These are phyloP conservation scores for Hypoxylon crocopeplum DNA, from an alignment of 495 filamentous ascomycete species.

Conservation along the genomic window DNA sequence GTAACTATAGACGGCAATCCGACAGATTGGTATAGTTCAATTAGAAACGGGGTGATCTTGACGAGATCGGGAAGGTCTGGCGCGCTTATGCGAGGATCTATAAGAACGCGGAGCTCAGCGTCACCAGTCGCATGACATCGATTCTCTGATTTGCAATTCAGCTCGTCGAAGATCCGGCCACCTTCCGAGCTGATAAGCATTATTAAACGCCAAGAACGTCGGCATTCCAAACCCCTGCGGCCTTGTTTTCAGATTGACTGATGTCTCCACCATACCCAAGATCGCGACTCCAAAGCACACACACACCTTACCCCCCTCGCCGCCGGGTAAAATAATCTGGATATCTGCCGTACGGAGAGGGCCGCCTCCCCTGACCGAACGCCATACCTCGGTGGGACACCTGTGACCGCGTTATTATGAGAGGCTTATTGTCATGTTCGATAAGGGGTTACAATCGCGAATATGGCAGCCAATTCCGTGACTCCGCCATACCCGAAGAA, in stretches of 20 bases:
- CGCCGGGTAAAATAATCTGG: conserved; percentile 28
- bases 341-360: conserved; percentile 15
- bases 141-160: conserved; percentile 27
- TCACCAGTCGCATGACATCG: conserved; percentile 20
- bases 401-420: conserved; percentile 1
- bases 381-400: neutral
- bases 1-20: conserved; percentile 20
- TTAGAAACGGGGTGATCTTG: conserved; percentile 13
- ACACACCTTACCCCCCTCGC: neutral
- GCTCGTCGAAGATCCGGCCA: conserved; percentile 28
- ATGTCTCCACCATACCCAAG: conserved; percentile 22
- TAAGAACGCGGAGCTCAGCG: neutral
- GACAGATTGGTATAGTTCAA: conserved; percentile 20
- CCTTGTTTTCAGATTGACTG: conserved; percentile 20
- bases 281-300: neutral
- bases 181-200: conserved; percentile 29
- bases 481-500: conserved; percentile 12
- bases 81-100: conserved; percentile 1
- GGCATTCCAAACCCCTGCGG: conserved; percentile 28
- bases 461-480: conserved; percentile 14
- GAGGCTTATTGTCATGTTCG: conserved; percentile 5
- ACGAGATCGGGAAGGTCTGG: conserved; percentile 33
- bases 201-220: conserved; percentile 22
- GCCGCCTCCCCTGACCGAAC: conserved; percentile 1
- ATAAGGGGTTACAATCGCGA: conserved; percentile 14